Percentiles rank a stretch among this genome's conserved stretches.
Conservation (phyloP, 1,284 basidiomycete species). For the Irpex lacteus region DNA sequence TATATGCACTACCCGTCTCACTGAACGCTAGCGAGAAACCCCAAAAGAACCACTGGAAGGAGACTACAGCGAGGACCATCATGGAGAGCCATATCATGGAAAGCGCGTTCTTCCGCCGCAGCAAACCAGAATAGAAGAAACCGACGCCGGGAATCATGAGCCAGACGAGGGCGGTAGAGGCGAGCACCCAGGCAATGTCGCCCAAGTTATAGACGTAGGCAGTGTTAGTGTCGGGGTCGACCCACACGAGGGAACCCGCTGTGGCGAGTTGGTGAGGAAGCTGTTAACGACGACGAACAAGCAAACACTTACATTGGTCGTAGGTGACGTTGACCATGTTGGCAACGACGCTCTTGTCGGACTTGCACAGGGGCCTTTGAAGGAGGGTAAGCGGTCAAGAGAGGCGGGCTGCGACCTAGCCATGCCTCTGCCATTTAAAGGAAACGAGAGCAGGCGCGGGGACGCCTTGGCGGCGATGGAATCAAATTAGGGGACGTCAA, state of each 20-base stretch:
- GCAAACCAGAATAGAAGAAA: conserved; percentile 86
- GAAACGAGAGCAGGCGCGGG: background rate
- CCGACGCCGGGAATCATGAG: conserved; percentile 92
- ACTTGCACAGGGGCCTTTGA: background rate
- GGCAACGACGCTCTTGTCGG: background rate
- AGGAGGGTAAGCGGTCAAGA: background rate
- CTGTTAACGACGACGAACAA: background rate
- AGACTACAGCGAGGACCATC: conserved; percentile 62
- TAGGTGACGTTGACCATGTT: conserved; percentile 54
- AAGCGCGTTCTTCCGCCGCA: conserved; percentile 87
- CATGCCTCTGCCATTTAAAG: background rate
- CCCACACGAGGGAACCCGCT: conserved; percentile 32
- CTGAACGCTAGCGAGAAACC: conserved; percentile 46
- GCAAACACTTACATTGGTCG: conserved; percentile 40
- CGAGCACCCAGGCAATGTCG: conserved; percentile 78
- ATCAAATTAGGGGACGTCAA: background rate
- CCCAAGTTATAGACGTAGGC: conserved; percentile 62
- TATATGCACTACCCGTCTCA: conserved; percentile 42
- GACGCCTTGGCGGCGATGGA: background rate
- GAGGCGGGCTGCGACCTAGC: background rate
- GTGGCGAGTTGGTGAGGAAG: background rate
- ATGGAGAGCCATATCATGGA: conserved; percentile 90
- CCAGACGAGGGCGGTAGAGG: conserved; percentile 77
- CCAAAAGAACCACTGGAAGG: conserved; percentile 54
- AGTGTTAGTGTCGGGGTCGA: conserved; percentile 37